A percentile compares a stretch with the other conserved stretches of the same genome.
These are phyloP conservation scores for Thuja plicata DNA, from an alignment of 83 land plant genomes.

Conservation along the genomic window DNA sequence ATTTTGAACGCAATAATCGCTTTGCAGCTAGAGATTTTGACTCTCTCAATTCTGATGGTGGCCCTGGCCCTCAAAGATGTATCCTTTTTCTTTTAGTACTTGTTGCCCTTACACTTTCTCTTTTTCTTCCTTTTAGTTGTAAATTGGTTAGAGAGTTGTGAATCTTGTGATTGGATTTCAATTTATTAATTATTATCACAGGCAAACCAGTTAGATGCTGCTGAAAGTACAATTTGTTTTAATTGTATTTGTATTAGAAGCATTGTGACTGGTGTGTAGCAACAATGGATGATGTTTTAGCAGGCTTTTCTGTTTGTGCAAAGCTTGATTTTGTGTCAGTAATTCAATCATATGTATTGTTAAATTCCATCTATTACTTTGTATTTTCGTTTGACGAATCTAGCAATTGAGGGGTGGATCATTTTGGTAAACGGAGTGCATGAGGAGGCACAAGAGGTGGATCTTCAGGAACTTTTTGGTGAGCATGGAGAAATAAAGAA, in stretches of 20 bases:
- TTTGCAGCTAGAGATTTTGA: slow-evolving; percentile 77
- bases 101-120: not conserved
- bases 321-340: not conserved
- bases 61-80: slow-evolving; percentile 95
- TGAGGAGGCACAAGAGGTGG: slow-evolving; percentile 98
- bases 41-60: slow-evolving; percentile 78
- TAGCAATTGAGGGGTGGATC: slow-evolving; percentile 99
- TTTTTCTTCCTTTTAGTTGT: not conserved
- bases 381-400: not conserved
- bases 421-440: slow-evolving; percentile 95
- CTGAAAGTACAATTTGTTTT: not conserved
- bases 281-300: no score
- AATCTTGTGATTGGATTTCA: not conserved
- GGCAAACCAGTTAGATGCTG: not conserved
- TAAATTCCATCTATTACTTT: slow-evolving; percentile 12
- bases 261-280: not conserved
- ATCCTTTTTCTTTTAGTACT: not conserved
- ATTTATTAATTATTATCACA: not conserved
- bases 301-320: not conserved
- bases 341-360: not conserved
- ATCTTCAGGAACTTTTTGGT: slow-evolving; percentile 81
- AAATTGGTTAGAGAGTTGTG: not conserved
- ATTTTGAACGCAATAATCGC: slow-evolving; percentile 59
- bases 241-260: not conserved
- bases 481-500: slow-evolving; percentile 94